phyloP scores from a whole-genome alignment of 495 filamentous ascomycete species.

The Darksidea phi region DNA sequence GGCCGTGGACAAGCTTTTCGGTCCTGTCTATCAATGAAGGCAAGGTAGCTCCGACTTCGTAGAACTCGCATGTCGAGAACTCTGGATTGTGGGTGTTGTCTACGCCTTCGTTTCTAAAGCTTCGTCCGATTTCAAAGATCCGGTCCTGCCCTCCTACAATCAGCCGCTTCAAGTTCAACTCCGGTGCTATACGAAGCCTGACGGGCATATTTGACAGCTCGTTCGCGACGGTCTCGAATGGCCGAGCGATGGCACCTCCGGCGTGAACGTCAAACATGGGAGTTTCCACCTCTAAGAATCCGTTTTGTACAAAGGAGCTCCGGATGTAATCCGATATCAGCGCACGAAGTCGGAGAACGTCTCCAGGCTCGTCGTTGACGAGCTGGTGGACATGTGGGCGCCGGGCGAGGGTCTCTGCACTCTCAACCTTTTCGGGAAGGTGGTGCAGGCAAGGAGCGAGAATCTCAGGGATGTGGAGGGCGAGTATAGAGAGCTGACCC shows the following conservation, averaged over 20 bases:
- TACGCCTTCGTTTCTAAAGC: constrained; percentile 90
- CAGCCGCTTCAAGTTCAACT: constrained; percentile 91
- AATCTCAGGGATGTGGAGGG: constrained; percentile 63
- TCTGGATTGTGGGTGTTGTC: constrained; percentile 95
- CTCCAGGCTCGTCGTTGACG: constrained; percentile 61
- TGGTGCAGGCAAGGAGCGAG: constrained; percentile 75
- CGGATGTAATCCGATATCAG: constrained; percentile 71
- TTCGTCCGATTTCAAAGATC: constrained; percentile 90
- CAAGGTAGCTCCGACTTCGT: constrained; percentile 77
- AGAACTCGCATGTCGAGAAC: constrained; percentile 97
- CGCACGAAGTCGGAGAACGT: constrained; percentile 71
- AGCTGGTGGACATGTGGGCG: constrained; percentile 81
- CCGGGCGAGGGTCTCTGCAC: constrained; percentile 63
- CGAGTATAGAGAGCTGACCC: constrained; percentile 76
- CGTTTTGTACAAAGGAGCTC: constrained; percentile 64
- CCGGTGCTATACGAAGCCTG: constrained; percentile 81
- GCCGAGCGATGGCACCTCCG: constrained; percentile 79
- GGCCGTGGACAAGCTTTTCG: constrained; percentile 40
- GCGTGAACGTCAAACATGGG: constrained; percentile 76
- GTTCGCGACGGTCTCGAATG: constrained; percentile 73
- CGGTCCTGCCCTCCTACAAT: constrained; percentile 85
- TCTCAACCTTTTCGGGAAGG: constrained; percentile 62
- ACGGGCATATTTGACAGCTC: constrained; percentile 68
- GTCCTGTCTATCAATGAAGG: constrained; percentile 63
- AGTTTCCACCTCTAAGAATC: constrained; percentile 84